These are phyloP conservation scores for Tuber indicum DNA, from an alignment of 495 filamentous ascomycete genomes.

Conservation along the genomic window DNA sequence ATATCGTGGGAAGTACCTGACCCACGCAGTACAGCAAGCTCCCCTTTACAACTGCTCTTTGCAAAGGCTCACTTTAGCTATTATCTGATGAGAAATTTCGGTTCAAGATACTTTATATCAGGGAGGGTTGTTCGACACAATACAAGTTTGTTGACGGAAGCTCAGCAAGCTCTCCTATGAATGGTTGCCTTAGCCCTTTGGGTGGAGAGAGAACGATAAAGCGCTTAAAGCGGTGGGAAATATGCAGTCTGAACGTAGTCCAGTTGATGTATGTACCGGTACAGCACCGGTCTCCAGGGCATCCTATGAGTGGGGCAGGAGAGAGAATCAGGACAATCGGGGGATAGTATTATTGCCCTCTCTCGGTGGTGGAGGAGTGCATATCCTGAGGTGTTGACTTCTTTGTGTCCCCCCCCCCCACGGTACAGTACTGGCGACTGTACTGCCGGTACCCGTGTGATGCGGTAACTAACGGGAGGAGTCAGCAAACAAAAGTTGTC, in stretches of 20 bases:
- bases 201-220: not conserved
- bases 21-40: not conserved
- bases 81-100: not conserved
- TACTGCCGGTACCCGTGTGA: not conserved
- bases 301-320: not conserved
- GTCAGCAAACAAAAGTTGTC: not conserved
- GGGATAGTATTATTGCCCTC: not conserved
- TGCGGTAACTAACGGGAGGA: not conserved
- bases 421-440: not conserved
- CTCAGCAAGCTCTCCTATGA: not conserved
- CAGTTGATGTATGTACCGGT: not conserved
- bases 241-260: not conserved
- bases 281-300: not conserved
- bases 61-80: not conserved
- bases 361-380: not conserved
- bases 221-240: not conserved
- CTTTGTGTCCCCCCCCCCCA: not conserved
- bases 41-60: not conserved
- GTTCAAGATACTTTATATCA: not conserved
- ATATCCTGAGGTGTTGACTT: not conserved
- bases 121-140: not conserved
- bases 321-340: not conserved
- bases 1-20: too few relatives aligned
- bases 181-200: not conserved
- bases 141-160: not conserved